Conservation (phyloP, 2,329 filamentous ascomycete species). For the Aspergillus tubingensis region DNA sequence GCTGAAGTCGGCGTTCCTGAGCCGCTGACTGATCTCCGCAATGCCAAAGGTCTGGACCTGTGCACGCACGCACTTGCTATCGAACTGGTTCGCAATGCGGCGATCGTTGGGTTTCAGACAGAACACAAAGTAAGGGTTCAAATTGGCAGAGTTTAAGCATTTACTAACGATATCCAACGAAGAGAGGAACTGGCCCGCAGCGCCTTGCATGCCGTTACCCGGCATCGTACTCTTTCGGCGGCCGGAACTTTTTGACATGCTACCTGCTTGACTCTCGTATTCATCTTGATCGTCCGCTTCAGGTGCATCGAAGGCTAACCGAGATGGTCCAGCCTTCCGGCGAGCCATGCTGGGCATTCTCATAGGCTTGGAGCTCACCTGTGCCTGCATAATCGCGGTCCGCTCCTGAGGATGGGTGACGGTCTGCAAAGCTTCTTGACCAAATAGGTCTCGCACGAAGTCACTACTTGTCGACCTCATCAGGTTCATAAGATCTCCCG, state of each 20-base stretch:
- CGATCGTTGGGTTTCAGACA: constrained; percentile 97
- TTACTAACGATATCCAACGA: constrained; percentile 89
- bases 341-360: constrained; percentile 90
- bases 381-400: constrained; percentile 89
- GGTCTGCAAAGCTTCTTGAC: constrained; percentile 91
- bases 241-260: constrained; percentile 29
- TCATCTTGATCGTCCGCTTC: constrained; percentile 45
- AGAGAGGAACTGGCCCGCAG: constrained; percentile 86
- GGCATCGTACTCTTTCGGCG: constrained; percentile 44
- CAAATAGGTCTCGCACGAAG: constrained; percentile 87
- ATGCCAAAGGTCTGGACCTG: constrained; percentile 96
- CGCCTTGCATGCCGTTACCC: constrained; percentile 67
- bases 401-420: constrained; percentile 91
- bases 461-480: constrained; percentile 84
- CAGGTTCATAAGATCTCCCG: constrained; percentile 91
- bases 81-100: constrained; percentile 96
- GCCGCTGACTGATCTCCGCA: constrained; percentile 90
- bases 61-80: constrained; percentile 94
- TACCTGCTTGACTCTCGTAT: constrained; percentile 36
- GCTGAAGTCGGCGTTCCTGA: constrained; percentile 92
- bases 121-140: constrained; percentile 95
- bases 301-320: constrained; percentile 39
- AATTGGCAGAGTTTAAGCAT: constrained; percentile 75
- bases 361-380: constrained; percentile 92
- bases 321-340: constrained; percentile 64